Base-by-base conservation (phyloP, 2,329 filamentous ascomycete genomes). In the Dactylellina sp. region DNA sequence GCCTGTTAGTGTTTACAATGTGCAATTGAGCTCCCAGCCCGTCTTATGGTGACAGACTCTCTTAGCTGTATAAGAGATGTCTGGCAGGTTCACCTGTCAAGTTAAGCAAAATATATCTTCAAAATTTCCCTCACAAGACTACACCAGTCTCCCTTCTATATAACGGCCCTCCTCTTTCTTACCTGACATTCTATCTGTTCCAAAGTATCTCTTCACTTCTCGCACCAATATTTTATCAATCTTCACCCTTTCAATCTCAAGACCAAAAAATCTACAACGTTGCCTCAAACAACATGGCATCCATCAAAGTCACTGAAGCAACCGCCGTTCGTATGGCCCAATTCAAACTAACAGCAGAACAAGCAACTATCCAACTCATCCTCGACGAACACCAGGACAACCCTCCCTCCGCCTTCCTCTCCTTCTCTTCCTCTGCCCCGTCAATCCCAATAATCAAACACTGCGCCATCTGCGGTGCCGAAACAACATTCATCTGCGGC, bases 391-490 rank as follows among this genome's bases (percentile, higher is more conserved):
- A 39, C 32, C 7, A 22, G 9, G 16, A 14, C n/a, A 2, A 28
- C 5, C 52, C 52, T 12, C 44, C 39, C 2, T 20, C 12, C 12
- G 56, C 42, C 16, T 49, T 39, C 32, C 7, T 25, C 18, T 40
- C 12, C 3, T 18, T 14, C 37, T 16, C 6, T 5, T 12, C 46
- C 22, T 7, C 46, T 6, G 28, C 46, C 22, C 18, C 25, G 35
- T n/a, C 42, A 12, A 14, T n/a, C n/a, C 32, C 18, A 20, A 12
- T n/a, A 16, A 5, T n/a, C 39, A 37, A 47, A 18, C 7, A 16
- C 46, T 72, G 68, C 50, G 61, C 60, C 2, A 16, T 72, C 60
- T 72, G 68, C 28, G n/a, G 28, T 18, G 44, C 24, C 24, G 16
- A n/a, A 24, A 42, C 68, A 24, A 22, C 28, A n/a, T 61, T 40